Evolutionary conservation across 2,329 filamentous ascomycete species (phyloP).

Genomic region (Talaromyces sp.): DNA sequence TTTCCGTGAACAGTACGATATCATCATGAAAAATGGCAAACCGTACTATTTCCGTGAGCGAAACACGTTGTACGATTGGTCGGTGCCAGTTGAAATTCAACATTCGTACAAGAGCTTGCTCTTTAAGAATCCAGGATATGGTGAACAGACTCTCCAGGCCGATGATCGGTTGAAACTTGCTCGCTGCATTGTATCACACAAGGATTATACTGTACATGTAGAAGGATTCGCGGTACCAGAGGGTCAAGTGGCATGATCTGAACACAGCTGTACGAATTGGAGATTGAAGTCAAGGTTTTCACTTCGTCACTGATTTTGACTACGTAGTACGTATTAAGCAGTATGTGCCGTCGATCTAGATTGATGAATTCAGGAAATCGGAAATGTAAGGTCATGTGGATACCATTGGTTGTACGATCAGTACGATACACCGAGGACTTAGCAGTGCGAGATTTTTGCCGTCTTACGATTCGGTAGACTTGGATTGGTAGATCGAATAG

Average conservation of each 20-base stretch:
- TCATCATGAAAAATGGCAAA: conserved; percentile 6
- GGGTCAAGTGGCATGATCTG: conserved; percentile 6
- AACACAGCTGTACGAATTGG: neutral
- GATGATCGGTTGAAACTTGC: conserved; percentile 11
- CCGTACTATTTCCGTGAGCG: conserved; percentile 13
- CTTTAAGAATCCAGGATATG: conserved; percentile 7
- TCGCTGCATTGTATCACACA: conserved; percentile 7
- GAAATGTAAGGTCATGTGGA: neutral
- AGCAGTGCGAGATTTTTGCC: neutral
- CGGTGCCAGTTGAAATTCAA: conserved; percentile 11
- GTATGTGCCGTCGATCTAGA: neutral
- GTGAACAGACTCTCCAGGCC: neutral
- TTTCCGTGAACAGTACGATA: conserved; percentile 7
- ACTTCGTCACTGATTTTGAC: neutral
- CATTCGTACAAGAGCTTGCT: conserved; percentile 10
- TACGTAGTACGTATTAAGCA: neutral
- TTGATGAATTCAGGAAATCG: neutral
- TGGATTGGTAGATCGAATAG: neutral
- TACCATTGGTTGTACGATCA: neutral
- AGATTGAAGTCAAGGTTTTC: neutral
- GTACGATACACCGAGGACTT: neutral
- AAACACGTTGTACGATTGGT: conserved; percentile 9
- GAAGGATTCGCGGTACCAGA: conserved; percentile 6
- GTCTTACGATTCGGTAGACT: neutral
- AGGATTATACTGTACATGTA: conserved; percentile 6